Evolutionary conservation across 495 filamentous ascomycete species (phyloP), one percentile per base, ranked within the genome.

Genomic region (Bacidia rubella): DNA sequence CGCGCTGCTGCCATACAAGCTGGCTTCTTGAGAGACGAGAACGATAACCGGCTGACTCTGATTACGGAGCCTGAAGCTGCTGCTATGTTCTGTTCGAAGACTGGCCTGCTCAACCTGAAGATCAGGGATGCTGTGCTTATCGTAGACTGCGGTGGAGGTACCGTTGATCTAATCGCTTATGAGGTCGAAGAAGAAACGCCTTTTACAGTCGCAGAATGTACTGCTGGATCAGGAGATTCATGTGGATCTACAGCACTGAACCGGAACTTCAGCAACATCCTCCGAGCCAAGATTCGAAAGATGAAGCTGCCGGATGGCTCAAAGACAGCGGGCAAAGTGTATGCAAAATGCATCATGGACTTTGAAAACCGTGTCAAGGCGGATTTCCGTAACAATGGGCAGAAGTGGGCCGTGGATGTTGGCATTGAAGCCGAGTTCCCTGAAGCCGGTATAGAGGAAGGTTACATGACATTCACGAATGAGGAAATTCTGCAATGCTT

Each of bases 281-380:
- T 87, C 26, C 78, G 83, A n/a, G 80, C 83, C 11, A 86, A 86
- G 65, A 87, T 87, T 53, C 70, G 83, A 17, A 86, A 86, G 66
- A 87, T 87, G 83, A 85, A 87, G 64, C 69, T 87, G n/a, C 83
- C 83, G 0, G 82, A 86, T 63, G 83, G 82, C 15, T 86, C 82
- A 20, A 80, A 76, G 53, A 85, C 81, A 22, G 83, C 83, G 19
- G 82, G 83, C 26, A 83, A 81, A 65, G 83, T 87, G 12, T 87
- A 87, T 59, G 83, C 83, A 39, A 87, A 87, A 63, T 87, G 83
- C 68, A 87, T 87, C 57, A 86, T 86, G 82, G 83, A 87, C 64
- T 87, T 87, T 60, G 83, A 87, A 68, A 87, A 87, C 65, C 72
- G 83, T 43, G 85, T 87, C 68, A 87, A 87, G 64, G 83, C 83